phyloP scores from a whole-genome alignment of 1,284 basidiomycete species.

The Coniferiporia weirii region DNA sequence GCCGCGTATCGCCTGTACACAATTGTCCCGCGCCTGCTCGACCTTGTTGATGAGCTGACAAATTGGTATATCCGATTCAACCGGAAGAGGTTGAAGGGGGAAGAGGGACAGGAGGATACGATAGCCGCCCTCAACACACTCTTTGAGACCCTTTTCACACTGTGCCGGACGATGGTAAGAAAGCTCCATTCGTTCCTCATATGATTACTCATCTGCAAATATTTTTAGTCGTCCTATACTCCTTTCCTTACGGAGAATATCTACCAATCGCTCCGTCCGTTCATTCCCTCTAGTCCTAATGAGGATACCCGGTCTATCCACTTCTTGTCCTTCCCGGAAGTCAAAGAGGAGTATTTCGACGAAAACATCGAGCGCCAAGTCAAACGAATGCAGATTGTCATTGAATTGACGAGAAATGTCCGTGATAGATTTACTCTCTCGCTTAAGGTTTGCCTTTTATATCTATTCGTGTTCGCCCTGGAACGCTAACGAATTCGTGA shows the following conservation, averaged over 20 bases:
- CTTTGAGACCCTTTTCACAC: slow-evolving; percentile 92
- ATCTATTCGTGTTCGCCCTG: not conserved
- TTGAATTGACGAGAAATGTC: slow-evolving; percentile 87
- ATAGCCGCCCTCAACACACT: slow-evolving; percentile 89
- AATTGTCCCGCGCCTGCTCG: slow-evolving; percentile 90
- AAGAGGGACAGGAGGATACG: slow-evolving; percentile 89
- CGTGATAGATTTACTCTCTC: slow-evolving; percentile 87
- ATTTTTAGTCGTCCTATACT: slow-evolving; percentile 85
- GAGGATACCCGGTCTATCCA: slow-evolving; percentile 90
- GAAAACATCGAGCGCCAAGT: slow-evolving; percentile 94
- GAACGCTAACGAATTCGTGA: not conserved
- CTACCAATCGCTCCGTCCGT: slow-evolving; percentile 86
- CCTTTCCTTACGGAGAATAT: slow-evolving; percentile 98
- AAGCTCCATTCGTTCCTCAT: slow-evolving; percentile 5
- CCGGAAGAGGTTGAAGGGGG: slow-evolving; percentile 91
- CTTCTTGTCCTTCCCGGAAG: slow-evolving; percentile 91
- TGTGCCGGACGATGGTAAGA: slow-evolving; percentile 88
- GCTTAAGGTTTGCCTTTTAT: slow-evolving; percentile 65
- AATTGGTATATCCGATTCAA: slow-evolving; percentile 99
- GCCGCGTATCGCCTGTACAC: slow-evolving; percentile 97
- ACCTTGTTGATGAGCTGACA: slow-evolving; percentile 93
- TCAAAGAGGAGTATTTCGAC: slow-evolving; percentile 95
- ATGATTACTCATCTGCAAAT: slow-evolving; percentile 19
- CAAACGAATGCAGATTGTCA: slow-evolving; percentile 90
- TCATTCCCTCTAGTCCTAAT: slow-evolving; percentile 72